A percentile compares a stretch with the other conserved stretches of the same genome.
phyloP scores from a whole-genome alignment of 179 eudicot genomes.

The Carnegiea gigantea region DNA sequence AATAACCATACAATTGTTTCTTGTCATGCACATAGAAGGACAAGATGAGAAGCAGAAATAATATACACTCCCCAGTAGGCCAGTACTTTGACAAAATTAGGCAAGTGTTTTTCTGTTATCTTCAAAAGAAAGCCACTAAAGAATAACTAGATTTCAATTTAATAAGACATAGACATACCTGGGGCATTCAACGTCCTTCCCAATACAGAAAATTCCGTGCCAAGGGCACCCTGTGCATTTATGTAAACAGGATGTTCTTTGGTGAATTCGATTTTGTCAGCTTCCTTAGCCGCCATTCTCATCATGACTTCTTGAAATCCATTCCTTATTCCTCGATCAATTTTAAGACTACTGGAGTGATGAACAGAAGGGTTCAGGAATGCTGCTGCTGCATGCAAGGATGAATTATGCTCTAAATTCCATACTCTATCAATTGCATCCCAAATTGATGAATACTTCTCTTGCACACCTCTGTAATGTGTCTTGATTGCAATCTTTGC shows the following conservation, averaged over 20 bases:
- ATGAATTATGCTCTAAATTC: background rate
- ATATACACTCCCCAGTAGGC: background rate
- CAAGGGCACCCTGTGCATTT: constrained; percentile 6
- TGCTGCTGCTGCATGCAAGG: background rate
- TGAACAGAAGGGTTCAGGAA: background rate
- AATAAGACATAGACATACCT: background rate
- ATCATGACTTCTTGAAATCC: background rate
- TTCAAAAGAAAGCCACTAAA: background rate
- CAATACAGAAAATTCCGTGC: background rate
- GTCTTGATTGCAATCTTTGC: constrained; percentile 37
- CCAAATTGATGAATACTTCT: background rate
- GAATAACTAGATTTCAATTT: background rate
- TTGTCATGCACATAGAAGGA: too few relatives aligned
- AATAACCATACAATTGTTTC: background rate
- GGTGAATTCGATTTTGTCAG: background rate
- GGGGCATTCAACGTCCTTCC: background rate
- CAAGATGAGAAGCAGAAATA: background rate
- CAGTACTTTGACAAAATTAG: background rate
- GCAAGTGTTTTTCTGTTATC: too few relatives aligned
- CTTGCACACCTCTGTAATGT: constrained; percentile 31
- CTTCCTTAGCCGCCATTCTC: background rate
- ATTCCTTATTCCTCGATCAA: background rate
- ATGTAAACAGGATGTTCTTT: background rate
- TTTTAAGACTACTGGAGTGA: background rate
- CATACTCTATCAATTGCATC: constrained; percentile 1